Base-by-base conservation (phyloP, 176 grass and related monocot species). In the Alloteropsis semialata region DNA sequence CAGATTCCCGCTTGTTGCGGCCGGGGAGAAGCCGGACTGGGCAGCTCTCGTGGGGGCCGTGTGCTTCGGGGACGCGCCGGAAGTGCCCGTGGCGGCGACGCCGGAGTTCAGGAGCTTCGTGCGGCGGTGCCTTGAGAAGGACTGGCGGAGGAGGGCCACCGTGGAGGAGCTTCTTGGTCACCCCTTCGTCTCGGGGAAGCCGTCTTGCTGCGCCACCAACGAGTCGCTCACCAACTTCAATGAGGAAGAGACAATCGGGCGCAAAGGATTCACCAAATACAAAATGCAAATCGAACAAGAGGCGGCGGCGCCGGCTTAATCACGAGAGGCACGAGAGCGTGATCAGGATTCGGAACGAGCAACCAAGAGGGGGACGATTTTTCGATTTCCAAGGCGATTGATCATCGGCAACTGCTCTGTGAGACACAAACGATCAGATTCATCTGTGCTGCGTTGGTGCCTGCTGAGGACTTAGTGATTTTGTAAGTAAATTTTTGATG, bases 101-200 rank as follows among this genome's bases (percentile, higher is more conserved):
- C 28, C 77, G 38, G 83, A 85, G 77, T 70, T 89, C 45, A 37
- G 62, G 77, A 41, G 33, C 76, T 88, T 88, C 29, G 45, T 74
- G 36, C 18, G 57, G 42, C 77, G 57, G 66, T 84, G 87, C 55
- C 33, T 84, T 66, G 81, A 88, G 75, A 88, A 74, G 68, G 75
- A 84, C 10, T 84, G 87, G 67, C 37, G 41, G 50, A 63, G 69
- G 39, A 70, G 82, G 16, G 82, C 56, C 30, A 81, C 82, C 16
- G 77, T 85, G 82, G 88, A 44, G 39, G 88, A 85, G 42, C 51
- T 89, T 51, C 77, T 76, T 17, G 60, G 42, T 1, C 88, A 89
- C 39, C 69, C 87, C 59, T 83, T 88, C 39, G 65, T 79, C 19
- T 45, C 81, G 38, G 55, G 34, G 3, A 54, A 3, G 34, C 45